These are phyloP conservation scores for Aureobasidium subglaciale DNA, from an alignment of 2,329 filamentous ascomycete genomes.

Conservation along the genomic window DNA sequence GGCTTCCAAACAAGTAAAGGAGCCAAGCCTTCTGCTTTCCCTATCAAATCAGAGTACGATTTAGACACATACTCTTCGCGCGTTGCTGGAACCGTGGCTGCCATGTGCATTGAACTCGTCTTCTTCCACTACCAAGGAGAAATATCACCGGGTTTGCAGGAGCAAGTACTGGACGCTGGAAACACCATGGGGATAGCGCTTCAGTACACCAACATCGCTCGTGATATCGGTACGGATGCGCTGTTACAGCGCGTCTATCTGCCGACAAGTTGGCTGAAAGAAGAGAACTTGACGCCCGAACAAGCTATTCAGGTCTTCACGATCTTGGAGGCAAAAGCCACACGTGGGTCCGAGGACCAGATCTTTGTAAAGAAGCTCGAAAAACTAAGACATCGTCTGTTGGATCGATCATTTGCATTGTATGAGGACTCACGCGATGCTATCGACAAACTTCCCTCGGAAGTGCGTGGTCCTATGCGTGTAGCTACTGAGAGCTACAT, in stretches of 20 bases:
- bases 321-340: slow-evolving; percentile 9
- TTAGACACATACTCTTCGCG: slow-evolving; percentile 58
- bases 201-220: slow-evolving; percentile 72
- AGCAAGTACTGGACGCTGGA: slow-evolving; percentile 49
- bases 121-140: slow-evolving; percentile 48
- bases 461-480: slow-evolving; percentile 56
- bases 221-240: slow-evolving; percentile 64
- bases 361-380: slow-evolving; percentile 44
- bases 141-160: slow-evolving; percentile 26
- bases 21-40: slow-evolving; percentile 32
- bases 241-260: slow-evolving; percentile 61
- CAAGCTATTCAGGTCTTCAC: slow-evolving; percentile 42
- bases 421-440: slow-evolving; percentile 49
- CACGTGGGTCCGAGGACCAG: slow-evolving; percentile 23
- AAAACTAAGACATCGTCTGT: slow-evolving; percentile 45
- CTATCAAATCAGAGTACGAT: slow-evolving; percentile 53
- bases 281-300: slow-evolving; percentile 47
- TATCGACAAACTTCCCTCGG: slow-evolving; percentile 55
- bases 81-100: slow-evolving; percentile 66
- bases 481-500: slow-evolving; percentile 70
- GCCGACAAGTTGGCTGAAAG: slow-evolving; percentile 56
- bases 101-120: slow-evolving; percentile 60
- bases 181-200: slow-evolving; percentile 63
- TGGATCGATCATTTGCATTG: slow-evolving; percentile 54
- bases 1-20: slow-evolving; percentile 37